Evolutionary conservation across 2,329 filamentous ascomycete genomes (phyloP).

Genomic region (Graphiopsis chlorocephala): DNA sequence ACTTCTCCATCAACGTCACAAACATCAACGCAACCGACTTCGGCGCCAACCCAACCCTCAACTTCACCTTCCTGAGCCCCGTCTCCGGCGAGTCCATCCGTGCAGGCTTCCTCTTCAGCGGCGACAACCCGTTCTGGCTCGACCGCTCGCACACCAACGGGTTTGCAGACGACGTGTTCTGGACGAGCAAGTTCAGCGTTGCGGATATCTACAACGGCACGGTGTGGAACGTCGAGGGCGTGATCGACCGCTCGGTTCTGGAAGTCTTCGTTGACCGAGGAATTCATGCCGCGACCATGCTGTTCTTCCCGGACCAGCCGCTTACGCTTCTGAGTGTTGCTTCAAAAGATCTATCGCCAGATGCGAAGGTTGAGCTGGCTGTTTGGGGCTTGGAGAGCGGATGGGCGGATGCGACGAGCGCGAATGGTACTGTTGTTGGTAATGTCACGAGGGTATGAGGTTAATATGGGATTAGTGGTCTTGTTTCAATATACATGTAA

Average conservation of each 20-base stretch:
- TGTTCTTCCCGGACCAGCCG: constrained; percentile 48
- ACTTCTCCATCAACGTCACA: constrained; percentile 53
- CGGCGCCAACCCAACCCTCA: constrained; percentile 37
- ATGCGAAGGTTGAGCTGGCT: constrained; percentile 36
- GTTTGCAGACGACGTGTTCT: constrained; percentile 49
- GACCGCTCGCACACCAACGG: constrained; percentile 48
- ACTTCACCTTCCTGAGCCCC: constrained; percentile 52
- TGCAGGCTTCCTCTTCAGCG: constrained; percentile 49
- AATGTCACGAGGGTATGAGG: background rate
- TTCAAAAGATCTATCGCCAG: constrained; percentile 33
- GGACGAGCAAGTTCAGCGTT: constrained; percentile 51
- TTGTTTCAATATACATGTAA: no score
- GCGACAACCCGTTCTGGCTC: constrained; percentile 45
- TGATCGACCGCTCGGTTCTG: constrained; percentile 54
- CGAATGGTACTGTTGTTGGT: constrained; percentile 18
- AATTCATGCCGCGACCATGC: constrained; percentile 46
- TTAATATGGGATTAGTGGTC: no score
- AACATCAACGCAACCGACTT: constrained; percentile 29
- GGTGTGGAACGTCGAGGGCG: constrained; percentile 42
- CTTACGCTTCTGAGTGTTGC: constrained; percentile 37
- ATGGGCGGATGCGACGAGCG: constrained; percentile 29
- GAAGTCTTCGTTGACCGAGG: constrained; percentile 55
- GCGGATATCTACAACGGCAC: constrained; percentile 28
- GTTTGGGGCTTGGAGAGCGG: constrained; percentile 37
- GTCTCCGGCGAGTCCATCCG: constrained; percentile 46